These are phyloP conservation scores for Talaromyces sp. DNA, from an alignment of 2,329 filamentous ascomycete species.

Conservation along the genomic window DNA sequence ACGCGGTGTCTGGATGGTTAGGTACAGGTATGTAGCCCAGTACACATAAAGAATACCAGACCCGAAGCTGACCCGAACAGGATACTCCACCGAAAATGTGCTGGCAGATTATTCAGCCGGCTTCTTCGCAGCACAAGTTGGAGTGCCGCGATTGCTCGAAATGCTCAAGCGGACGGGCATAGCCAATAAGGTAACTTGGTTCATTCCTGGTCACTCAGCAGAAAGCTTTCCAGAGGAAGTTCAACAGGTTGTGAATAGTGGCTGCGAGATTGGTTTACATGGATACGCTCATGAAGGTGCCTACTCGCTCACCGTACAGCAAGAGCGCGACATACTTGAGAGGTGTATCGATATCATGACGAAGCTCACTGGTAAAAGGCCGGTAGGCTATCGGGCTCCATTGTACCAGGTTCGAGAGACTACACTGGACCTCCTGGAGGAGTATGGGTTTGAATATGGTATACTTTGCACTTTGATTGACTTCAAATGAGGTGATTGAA, in stretches of 20 bases:
- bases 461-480: background rate
- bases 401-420: constrained; percentile 39
- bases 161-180: constrained; percentile 53
- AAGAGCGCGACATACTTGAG: constrained; percentile 69
- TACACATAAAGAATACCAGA: background rate
- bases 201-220: constrained; percentile 57
- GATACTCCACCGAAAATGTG: constrained; percentile 49
- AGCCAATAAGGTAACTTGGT: constrained; percentile 56
- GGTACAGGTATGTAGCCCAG: constrained; percentile 46
- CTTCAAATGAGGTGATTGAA: background rate
- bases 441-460: constrained; percentile 43
- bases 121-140: constrained; percentile 56
- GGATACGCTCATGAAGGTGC: constrained; percentile 72
- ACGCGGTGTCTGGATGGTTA: constrained; percentile 59
- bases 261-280: constrained; percentile 50
- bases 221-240: constrained; percentile 56
- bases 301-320: constrained; percentile 65
- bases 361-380: constrained; percentile 68
- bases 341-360: constrained; percentile 70
- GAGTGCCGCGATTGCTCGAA: constrained; percentile 53
- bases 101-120: constrained; percentile 56
- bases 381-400: constrained; percentile 42
- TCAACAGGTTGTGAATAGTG: constrained; percentile 49
- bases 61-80: constrained; percentile 17
- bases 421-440: constrained; percentile 40